Percentiles rank a stretch among this genome's conserved stretches.
Evolutionary conservation across 2,329 filamentous ascomycete genomes (phyloP).

Genomic region (Diaporthe citrichinensis): DNA sequence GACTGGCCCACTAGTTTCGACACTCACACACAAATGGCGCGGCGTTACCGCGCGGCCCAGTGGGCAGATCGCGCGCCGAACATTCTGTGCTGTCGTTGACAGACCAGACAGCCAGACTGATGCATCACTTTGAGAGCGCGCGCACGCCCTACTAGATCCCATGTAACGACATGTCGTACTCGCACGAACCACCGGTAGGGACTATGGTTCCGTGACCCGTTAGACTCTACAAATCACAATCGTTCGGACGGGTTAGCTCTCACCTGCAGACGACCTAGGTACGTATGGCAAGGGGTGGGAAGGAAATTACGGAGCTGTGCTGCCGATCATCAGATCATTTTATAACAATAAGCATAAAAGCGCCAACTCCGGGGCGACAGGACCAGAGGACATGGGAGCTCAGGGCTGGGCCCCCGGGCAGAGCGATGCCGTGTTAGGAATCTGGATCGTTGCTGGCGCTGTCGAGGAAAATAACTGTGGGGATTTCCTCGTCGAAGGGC

Average conservation of each 20-base stretch:
- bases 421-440: constrained; percentile 38
- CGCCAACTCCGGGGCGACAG: neutral
- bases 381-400: neutral
- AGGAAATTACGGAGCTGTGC: constrained; percentile 8
- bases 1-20: neutral
- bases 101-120: neutral
- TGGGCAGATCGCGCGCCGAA: constrained; percentile 9
- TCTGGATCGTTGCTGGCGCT: constrained; percentile 35
- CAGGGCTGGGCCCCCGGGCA: constrained; percentile 9
- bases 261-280: too few relatives aligned
- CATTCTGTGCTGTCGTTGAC: neutral
- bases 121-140: neutral
- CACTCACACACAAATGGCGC: neutral
- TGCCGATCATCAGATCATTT: constrained; percentile 25
- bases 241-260: constrained; percentile 5
- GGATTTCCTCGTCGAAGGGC: neutral
- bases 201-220: neutral
- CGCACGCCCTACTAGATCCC: neutral
- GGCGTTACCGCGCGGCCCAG: neutral
- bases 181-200: constrained; percentile 3
- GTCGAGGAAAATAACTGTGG: constrained; percentile 7
- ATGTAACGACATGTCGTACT: constrained; percentile 22
- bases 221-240: constrained; percentile 4
- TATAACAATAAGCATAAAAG: constrained; percentile 27
- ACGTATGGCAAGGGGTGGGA: neutral